Percentiles rank a stretch among this genome's conserved stretches.
Evolutionary conservation across 1,139 yeast species (phyloP).

Genomic region (Blastobotrys serpentis): DNA sequence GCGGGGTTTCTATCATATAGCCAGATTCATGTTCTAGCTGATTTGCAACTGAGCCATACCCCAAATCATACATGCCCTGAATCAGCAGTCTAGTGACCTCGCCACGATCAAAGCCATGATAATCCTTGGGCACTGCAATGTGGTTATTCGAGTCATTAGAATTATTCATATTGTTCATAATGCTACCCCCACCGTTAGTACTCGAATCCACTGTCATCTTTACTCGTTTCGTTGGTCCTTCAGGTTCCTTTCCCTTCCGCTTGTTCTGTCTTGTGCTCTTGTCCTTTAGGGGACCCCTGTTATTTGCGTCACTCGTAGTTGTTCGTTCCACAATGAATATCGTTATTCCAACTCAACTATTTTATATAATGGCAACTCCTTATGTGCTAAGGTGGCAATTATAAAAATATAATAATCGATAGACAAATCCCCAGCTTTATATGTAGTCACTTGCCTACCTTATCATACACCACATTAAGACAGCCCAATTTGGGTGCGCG

Average conservation of each 20-base stretch:
- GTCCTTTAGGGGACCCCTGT: neutral
- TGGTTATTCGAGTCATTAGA: too few relatives aligned
- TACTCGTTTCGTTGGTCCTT: neutral
- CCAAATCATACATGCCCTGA: conserved; percentile 51
- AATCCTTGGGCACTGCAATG: conserved; percentile 5
- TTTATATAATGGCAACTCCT: too few relatives aligned
- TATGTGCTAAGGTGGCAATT: conserved; percentile 1
- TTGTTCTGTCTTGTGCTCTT: neutral
- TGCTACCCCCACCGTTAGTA: neutral
- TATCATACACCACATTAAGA: neutral
- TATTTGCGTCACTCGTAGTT: neutral
- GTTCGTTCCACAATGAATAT: neutral
- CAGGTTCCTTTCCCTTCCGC: conserved; percentile 1
- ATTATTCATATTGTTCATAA: neutral
- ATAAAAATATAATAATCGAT: too few relatives aligned
- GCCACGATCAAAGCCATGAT: conserved; percentile 36
- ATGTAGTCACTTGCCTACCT: neutral
- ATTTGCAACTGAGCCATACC: conserved; percentile 44
- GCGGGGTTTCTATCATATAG: conserved; percentile 37
- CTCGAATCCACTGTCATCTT: conserved; percentile 4
- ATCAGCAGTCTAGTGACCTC: conserved; percentile 52
- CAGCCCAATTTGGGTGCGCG: neutral
- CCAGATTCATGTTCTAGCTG: conserved; percentile 46
- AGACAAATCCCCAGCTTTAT: conserved; percentile 2
- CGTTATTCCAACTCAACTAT: too few relatives aligned